A percentile compares a stretch with the other conserved stretches of the same genome.
Evolutionary conservation across 768 basidiomycete species (phyloP).

Genomic region (Tylopilus cervinicoccineus): DNA sequence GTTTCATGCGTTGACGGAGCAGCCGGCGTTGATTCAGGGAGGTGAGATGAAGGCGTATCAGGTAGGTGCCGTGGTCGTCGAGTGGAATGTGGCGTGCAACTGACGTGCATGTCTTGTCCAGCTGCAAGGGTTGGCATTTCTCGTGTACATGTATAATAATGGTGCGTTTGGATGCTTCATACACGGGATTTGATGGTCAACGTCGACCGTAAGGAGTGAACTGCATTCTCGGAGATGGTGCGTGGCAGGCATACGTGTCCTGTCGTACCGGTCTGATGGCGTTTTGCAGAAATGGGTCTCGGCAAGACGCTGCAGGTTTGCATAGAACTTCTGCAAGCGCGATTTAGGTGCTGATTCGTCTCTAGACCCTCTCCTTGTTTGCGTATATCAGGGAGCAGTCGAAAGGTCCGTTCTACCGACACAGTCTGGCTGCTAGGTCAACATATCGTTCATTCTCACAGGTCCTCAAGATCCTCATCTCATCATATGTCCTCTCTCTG

Average conservation of each 20-base stretch:
- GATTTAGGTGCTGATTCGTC: slow-evolving; percentile 2
- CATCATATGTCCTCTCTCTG: slow-evolving; percentile 70
- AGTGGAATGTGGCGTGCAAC: background rate
- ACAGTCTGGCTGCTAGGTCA: background rate
- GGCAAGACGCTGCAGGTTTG: slow-evolving; percentile 61
- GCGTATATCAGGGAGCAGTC: slow-evolving; percentile 60
- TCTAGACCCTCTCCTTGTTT: slow-evolving; percentile 56
- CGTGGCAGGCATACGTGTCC: slow-evolving; percentile 12
- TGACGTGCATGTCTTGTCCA: slow-evolving; percentile 13
- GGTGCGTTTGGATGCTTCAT: slow-evolving; percentile 31
- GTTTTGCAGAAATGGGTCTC: slow-evolving; percentile 50
- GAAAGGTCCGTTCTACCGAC: slow-evolving; percentile 30
- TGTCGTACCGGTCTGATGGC: background rate
- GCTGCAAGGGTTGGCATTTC: slow-evolving; percentile 62
- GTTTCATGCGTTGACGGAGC: slow-evolving; percentile 38
- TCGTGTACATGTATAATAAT: slow-evolving; percentile 65
- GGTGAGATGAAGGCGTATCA: slow-evolving; percentile 75
- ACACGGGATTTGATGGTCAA: background rate
- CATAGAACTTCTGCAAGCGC: background rate
- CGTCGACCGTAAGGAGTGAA: slow-evolving; percentile 46
- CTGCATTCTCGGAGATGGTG: slow-evolving; percentile 69
- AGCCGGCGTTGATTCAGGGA: slow-evolving; percentile 47
- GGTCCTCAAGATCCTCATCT: slow-evolving; percentile 57
- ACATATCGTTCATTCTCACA: slow-evolving; percentile 9
- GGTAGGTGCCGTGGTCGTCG: slow-evolving; percentile 31